Base-by-base conservation (phyloP, 495 filamentous ascomycete species). In the Chaetomidium leptoderma region DNA sequence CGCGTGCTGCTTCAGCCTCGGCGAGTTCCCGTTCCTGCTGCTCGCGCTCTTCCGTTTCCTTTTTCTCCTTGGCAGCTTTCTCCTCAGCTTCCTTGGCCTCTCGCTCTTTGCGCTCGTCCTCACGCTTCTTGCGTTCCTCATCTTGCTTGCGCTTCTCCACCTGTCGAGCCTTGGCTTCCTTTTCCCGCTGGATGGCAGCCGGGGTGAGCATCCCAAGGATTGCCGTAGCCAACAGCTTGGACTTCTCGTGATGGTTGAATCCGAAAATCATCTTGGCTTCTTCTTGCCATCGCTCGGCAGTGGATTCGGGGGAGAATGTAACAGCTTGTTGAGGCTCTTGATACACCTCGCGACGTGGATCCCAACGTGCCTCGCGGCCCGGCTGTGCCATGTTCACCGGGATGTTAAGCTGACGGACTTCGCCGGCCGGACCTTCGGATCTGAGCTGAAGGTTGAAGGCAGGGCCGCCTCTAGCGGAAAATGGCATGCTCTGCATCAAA, bases 251-350 rank as follows among this genome's bases (percentile, higher is more conserved):
- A 51, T 86, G 80, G 21, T 73, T 78, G 39, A 70, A 70, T 46
- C 87, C 87, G 70, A 91, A 97, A 1, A 97, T 76, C 70, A 97
- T 82, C 57, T 86, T 86, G 13, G 91, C 88, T 72, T 97, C 93
- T 63, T 96, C 89, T 63, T 88, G 84, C 92, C 95, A 99, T 43
- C 93, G 84, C 39, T 77, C 75, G 39, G 73, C 74, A 11, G 92
- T 97, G 3, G 80, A 74, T 32, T 82, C 81, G 17, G 89, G 78
- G 23, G 78, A 74, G 70, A 96, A 96, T 35, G 82, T 76, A 14
- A 90, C 84, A 11, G 88, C 83, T 60, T 85, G 73, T 13, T 64
- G 58, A 6, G 77, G 77, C 33, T 80, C 77, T 55, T 74, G 71
- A 51, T 74, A 74, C 6, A 67, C 58, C 26, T 78, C 76, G 11